Evolutionary conservation across 2,329 filamentous ascomycete genomes (phyloP).

Genomic region (Oidium heveae): DNA sequence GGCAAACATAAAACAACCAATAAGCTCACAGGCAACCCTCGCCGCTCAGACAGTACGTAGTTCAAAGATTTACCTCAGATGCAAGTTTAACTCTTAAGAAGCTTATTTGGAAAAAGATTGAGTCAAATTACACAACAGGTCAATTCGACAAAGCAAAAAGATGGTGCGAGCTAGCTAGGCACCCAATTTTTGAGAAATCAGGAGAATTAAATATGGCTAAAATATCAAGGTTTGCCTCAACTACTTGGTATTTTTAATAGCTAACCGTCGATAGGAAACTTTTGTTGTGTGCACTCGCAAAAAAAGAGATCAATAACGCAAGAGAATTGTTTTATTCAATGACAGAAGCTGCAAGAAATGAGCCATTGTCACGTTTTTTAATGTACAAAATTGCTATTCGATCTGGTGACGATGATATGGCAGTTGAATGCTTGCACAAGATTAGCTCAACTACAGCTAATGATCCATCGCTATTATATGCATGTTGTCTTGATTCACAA

Average conservation of each 20-base stretch:
- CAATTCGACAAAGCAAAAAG: constrained; percentile 28
- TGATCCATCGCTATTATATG: constrained; percentile 43
- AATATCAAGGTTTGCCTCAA: constrained; percentile 29
- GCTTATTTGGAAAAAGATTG: constrained; percentile 65
- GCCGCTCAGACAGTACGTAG: constrained; percentile 37
- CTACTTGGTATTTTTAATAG: not conserved
- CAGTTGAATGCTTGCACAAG: constrained; percentile 34
- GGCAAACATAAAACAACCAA: constrained; percentile 18
- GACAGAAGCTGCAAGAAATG: constrained; percentile 28
- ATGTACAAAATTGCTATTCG: constrained; percentile 49
- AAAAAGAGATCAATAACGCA: constrained; percentile 27
- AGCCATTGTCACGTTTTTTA: constrained; percentile 44
- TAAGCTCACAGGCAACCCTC: constrained; percentile 36
- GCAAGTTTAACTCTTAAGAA: constrained; percentile 15
- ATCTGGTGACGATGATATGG: constrained; percentile 28
- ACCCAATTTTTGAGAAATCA: constrained; percentile 37
- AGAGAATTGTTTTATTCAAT: constrained; percentile 31
- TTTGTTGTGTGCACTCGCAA: constrained; percentile 41
- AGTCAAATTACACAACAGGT: constrained; percentile 26
- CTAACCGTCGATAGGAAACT: constrained; percentile 30
- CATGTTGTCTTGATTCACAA: constrained; percentile 57
- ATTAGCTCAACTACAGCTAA: constrained; percentile 28
- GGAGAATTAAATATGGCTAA: constrained; percentile 42
- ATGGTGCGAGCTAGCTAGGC: constrained; percentile 50
- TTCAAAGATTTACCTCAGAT: constrained; percentile 1